phyloP scores from a whole-genome alignment of 139 green algal species.

The Ettlia oleoabundans region DNA sequence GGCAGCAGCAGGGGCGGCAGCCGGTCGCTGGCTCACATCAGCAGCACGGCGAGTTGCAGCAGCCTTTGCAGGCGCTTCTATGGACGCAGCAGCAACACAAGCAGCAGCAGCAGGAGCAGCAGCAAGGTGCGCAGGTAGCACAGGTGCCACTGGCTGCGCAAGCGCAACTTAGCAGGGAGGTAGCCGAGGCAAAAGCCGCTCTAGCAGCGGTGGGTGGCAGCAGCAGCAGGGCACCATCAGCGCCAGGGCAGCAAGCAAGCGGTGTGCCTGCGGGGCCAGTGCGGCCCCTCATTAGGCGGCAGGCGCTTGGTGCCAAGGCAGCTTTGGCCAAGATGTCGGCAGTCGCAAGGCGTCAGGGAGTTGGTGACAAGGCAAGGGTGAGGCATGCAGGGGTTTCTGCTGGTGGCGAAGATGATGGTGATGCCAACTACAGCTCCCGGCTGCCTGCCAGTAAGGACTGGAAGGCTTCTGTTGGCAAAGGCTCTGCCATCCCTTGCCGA shows the following conservation, averaged over 20 bases:
- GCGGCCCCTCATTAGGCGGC: slow-evolving; percentile 12
- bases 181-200: not conserved
- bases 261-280: not conserved
- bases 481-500: no score
- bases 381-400: not conserved
- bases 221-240: not conserved
- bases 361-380: not conserved
- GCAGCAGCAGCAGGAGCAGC: not conserved
- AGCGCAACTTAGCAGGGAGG: not conserved
- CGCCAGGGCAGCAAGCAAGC: not conserved
- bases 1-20: no score
- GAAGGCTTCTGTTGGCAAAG: no score
- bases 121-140: not conserved
- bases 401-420: not conserved
- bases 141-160: no score
- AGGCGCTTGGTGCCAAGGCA: not conserved
- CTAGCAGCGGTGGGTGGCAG: slow-evolving; percentile 11
- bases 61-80: not conserved
- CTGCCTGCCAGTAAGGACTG: not conserved
- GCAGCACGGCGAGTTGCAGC: not conserved
- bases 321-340: not conserved
- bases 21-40: no score
- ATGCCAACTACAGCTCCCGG: not conserved
- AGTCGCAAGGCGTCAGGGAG: not conserved
- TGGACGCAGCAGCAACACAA: not conserved